These are phyloP conservation scores for Ceriops zippeliana DNA, from an alignment of 345 rosid species.

Conservation along the genomic window DNA sequence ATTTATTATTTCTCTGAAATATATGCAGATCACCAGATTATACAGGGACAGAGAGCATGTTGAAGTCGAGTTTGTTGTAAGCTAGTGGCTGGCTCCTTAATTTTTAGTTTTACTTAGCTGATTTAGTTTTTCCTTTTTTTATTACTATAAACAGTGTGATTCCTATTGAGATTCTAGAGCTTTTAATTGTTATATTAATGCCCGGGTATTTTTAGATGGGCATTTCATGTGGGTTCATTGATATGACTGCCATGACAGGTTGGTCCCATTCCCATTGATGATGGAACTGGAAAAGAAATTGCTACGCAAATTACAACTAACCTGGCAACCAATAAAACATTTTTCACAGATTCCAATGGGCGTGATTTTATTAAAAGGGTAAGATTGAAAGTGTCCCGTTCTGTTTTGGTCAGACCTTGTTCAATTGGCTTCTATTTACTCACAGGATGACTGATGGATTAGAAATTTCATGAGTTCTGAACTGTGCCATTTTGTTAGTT, in stretches of 20 bases:
- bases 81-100: slow-evolving; percentile 26
- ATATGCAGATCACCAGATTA: slow-evolving; percentile 67
- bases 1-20: slow-evolving; percentile 9
- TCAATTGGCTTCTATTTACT: neutral
- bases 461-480: slow-evolving; percentile 3
- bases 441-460: neutral
- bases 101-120: neutral
- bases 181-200: neutral
- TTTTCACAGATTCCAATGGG: slow-evolving; percentile 82
- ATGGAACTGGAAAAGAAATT: slow-evolving; percentile 73
- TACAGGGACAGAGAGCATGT: slow-evolving; percentile 85
- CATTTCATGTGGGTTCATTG: slow-evolving; percentile 3
- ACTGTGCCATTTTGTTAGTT: slow-evolving; percentile 6
- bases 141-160: neutral
- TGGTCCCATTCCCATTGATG: slow-evolving; percentile 65
- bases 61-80: slow-evolving; percentile 90
- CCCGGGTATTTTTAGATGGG: neutral
- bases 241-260: slow-evolving; percentile 37
- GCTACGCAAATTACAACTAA: slow-evolving; percentile 61
- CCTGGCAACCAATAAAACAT: slow-evolving; percentile 52
- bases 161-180: neutral
- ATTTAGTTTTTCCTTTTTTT: neutral
- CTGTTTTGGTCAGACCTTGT: neutral
- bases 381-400: slow-evolving; percentile 13
- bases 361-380: slow-evolving; percentile 79